Percentiles rank a stretch among this genome's conserved stretches.
Evolutionary conservation across 2,329 filamentous ascomycete genomes (phyloP).

Genomic region (Aspergillus sclerotialis): DNA sequence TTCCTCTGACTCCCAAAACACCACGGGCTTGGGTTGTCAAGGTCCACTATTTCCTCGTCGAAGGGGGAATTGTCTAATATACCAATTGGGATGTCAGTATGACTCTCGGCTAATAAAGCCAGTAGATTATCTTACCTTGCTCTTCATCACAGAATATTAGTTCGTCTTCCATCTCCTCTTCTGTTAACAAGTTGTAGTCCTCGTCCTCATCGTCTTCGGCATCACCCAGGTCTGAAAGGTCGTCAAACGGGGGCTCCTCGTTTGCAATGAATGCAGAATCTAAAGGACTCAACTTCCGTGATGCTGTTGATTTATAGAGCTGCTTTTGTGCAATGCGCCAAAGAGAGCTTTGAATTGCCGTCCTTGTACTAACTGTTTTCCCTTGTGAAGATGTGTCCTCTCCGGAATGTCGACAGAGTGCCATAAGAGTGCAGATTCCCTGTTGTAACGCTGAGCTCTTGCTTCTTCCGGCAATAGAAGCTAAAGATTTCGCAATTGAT

Average conservation of each 20-base stretch:
- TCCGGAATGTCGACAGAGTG: background rate
- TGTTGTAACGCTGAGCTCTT: constrained; percentile 8
- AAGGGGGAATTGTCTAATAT: background rate
- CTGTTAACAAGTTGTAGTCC: constrained; percentile 5
- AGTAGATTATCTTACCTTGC: background rate
- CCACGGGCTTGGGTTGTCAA: background rate
- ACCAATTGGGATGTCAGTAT: background rate
- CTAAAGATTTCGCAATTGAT: constrained; percentile 27
- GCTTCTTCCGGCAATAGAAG: constrained; percentile 21
- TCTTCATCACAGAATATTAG: background rate
- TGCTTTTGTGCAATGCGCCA: constrained; percentile 26
- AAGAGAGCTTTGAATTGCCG: constrained; percentile 20
- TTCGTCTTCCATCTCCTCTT: too few species aligned
- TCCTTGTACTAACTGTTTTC: constrained; percentile 5
- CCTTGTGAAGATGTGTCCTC: background rate
- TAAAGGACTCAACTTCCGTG: constrained; percentile 4
- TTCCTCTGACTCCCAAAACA: background rate
- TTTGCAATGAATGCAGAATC: background rate
- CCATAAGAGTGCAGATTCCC: constrained; percentile 8
- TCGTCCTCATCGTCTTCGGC: background rate
- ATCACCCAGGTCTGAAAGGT: background rate
- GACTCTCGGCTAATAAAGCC: background rate
- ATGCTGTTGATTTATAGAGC: constrained; percentile 12
- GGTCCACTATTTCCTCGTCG: background rate
- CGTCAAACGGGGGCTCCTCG: background rate